Conservation (phyloP, 2,329 filamentous ascomycete genomes). For the Pseudogymnoascus sp. region DNA sequence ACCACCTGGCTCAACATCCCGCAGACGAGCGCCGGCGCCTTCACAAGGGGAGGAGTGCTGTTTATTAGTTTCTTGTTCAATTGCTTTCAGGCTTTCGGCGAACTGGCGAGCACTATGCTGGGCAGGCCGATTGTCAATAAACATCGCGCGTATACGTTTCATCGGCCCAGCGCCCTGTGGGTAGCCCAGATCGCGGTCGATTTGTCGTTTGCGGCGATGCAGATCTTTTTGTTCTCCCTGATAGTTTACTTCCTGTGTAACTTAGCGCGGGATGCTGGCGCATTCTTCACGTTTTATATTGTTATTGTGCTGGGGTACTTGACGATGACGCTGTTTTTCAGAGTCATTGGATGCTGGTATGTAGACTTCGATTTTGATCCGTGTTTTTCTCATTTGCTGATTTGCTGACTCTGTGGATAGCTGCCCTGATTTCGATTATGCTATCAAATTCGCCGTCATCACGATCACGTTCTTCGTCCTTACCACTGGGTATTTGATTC, state of each 20-base stretch:
- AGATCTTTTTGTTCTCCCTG: slow-evolving; percentile 52
- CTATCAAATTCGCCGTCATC: slow-evolving; percentile 51
- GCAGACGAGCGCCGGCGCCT: slow-evolving; percentile 51
- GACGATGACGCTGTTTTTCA: slow-evolving; percentile 54
- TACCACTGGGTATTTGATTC: slow-evolving; percentile 59
- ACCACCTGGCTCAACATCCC: slow-evolving; percentile 64
- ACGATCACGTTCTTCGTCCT: slow-evolving; percentile 48
- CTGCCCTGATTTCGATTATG: slow-evolving; percentile 51
- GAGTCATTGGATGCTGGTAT: slow-evolving; percentile 24
- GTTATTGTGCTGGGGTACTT: slow-evolving; percentile 47
- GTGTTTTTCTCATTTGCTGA: not conserved
- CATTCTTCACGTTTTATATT: slow-evolving; percentile 59
- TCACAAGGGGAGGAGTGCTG: slow-evolving; percentile 56
- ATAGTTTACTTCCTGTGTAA: slow-evolving; percentile 61
- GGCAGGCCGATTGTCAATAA: slow-evolving; percentile 55
- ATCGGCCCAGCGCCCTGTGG: slow-evolving; percentile 54
- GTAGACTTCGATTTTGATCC: not conserved
- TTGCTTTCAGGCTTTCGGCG: slow-evolving; percentile 56
- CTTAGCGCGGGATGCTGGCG: slow-evolving; percentile 42
- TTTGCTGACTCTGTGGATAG: slow-evolving; percentile 34
- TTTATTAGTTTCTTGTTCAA: slow-evolving; percentile 62
- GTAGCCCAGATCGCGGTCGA: slow-evolving; percentile 50
- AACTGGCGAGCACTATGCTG: slow-evolving; percentile 57
- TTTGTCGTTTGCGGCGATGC: slow-evolving; percentile 51
- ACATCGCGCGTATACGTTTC: slow-evolving; percentile 52